Base-by-base conservation (phyloP, 1,284 basidiomycete genomes). In the Apiotrichum mycotoxinovorans region DNA sequence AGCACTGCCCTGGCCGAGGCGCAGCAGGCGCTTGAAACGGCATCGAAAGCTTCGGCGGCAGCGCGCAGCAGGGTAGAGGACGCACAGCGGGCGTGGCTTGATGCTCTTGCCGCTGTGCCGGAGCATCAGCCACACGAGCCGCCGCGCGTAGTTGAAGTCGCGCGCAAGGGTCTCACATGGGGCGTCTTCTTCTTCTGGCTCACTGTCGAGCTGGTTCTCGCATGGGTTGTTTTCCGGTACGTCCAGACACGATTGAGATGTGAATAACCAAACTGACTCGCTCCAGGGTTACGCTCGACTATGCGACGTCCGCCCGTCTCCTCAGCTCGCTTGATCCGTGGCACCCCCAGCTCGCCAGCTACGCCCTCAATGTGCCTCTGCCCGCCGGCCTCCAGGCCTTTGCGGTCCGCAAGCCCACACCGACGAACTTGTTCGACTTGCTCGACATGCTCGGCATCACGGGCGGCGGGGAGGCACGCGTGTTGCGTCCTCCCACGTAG, bases 211-310 rank as follows among this genome's bases (percentile, higher is more conserved):
- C 51, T 70, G 4, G 5, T 72, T 25, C 46, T 74, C 26, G 15
- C 72, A 2, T 74, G 71, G 71, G 65, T 67, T 42, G 72, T 74
- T 4, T 73, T 74, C 61, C 54, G 68, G 70, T 70, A 43, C 54
- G 67, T 64, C 20, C 15, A 5, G 22, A 17, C 14, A 42, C 35
- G 1, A 45, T 23, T 23, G 20, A 2, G 4, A 10, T 4, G 9
- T 9, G 15, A 22, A 15, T 18, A 15, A 20, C n/a, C 48, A 9
- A 25, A 33, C 35, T 34, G 26, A 37, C 12, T 20, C 7, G 9
- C 25, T 17, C 3, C 26, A 70, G 72, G 34, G 64, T 73, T 17
- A 73, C 72, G 1, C 50, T 74, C 22, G 72, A 74, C 46, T 74
- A 73, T 52, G 69, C 72, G 2, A 58, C 64, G 2, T 71, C 68